A percentile compares a stretch with the other conserved stretches of the same genome.
phyloP scores from a whole-genome alignment of 495 filamentous ascomycete genomes.

The Aspergillus diversus region DNA sequence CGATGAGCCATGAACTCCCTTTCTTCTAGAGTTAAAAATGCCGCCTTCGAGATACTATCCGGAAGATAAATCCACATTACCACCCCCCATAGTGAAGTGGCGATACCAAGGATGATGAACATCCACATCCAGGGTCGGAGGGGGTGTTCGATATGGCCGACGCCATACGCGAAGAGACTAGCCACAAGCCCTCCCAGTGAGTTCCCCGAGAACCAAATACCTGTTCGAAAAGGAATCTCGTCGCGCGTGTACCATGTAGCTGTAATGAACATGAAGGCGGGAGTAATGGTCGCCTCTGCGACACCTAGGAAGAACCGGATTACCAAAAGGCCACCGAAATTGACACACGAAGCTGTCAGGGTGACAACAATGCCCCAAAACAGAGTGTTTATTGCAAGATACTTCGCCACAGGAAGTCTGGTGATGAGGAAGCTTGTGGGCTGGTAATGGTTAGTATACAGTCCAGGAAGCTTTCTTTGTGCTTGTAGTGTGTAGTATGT shows the following conservation, averaged over 20 bases:
- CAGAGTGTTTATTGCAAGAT: slow-evolving; percentile 57
- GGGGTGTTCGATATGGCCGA: slow-evolving; percentile 54
- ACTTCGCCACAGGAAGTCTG: slow-evolving; percentile 56
- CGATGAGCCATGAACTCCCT: slow-evolving; percentile 58
- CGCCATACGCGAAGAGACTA: slow-evolving; percentile 60
- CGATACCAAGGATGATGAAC: slow-evolving; percentile 54
- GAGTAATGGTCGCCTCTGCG: slow-evolving; percentile 54
- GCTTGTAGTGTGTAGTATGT: slow-evolving; percentile 1
- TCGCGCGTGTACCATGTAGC: slow-evolving; percentile 57
- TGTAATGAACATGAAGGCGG: slow-evolving; percentile 44
- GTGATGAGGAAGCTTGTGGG: slow-evolving; percentile 49
- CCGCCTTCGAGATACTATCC: slow-evolving; percentile 62
- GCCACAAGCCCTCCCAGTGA: slow-evolving; percentile 59
- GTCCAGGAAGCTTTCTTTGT: background rate
- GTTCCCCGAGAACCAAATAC: slow-evolving; percentile 63
- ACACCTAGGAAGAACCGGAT: slow-evolving; percentile 56
- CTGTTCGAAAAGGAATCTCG: slow-evolving; percentile 63
- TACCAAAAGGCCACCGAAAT: slow-evolving; percentile 39
- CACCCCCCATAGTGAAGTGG: slow-evolving; percentile 59
- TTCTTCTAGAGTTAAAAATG: slow-evolving; percentile 59
- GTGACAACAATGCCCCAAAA: slow-evolving; percentile 62
- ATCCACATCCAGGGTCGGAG: slow-evolving; percentile 58
- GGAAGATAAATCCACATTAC: slow-evolving; percentile 59
- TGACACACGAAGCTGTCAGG: slow-evolving; percentile 40
- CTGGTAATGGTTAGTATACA: slow-evolving; percentile 26